phyloP scores from a whole-genome alignment of 345 rosid genomes.

The Hibiscus syriacus region DNA sequence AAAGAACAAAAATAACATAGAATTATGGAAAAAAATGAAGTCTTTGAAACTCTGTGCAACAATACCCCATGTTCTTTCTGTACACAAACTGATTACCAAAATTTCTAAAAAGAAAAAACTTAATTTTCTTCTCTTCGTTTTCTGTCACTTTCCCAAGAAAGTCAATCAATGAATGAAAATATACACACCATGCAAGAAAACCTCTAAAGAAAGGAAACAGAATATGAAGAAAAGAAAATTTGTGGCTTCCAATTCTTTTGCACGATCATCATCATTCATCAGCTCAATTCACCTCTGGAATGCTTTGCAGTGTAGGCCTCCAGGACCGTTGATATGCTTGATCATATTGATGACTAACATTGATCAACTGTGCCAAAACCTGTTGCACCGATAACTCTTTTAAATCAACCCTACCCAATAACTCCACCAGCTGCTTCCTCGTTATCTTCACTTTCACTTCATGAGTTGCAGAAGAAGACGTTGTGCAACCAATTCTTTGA shows the following conservation, averaged over 20 bases:
- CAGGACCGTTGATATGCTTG: slow-evolving; percentile 34
- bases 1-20: not conserved
- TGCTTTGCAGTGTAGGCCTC: slow-evolving; percentile 59
- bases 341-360: slow-evolving; percentile 6
- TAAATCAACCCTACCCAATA: slow-evolving; percentile 34
- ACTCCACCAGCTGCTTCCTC: slow-evolving; percentile 45
- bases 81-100: not conserved
- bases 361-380: slow-evolving; percentile 30
- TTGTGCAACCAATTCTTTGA: not conserved
- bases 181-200: not conserved
- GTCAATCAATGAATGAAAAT: not conserved
- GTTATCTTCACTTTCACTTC: slow-evolving; percentile 52
- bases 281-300: slow-evolving; percentile 33
- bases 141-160: slow-evolving; percentile 10
- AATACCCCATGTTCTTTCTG: not conserved
- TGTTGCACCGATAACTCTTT: slow-evolving; percentile 34
- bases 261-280: not conserved
- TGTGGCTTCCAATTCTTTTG: not conserved
- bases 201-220: not conserved
- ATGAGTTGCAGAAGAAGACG: slow-evolving; percentile 9
- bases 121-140: not conserved
- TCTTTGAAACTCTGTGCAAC: not conserved
- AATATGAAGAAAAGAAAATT: not conserved
- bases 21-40: not conserved
- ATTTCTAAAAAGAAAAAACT: not conserved